These are phyloP conservation scores for Kazachstania bromeliacearum DNA, from an alignment of 805 yeast genomes.

Conservation along the genomic window DNA sequence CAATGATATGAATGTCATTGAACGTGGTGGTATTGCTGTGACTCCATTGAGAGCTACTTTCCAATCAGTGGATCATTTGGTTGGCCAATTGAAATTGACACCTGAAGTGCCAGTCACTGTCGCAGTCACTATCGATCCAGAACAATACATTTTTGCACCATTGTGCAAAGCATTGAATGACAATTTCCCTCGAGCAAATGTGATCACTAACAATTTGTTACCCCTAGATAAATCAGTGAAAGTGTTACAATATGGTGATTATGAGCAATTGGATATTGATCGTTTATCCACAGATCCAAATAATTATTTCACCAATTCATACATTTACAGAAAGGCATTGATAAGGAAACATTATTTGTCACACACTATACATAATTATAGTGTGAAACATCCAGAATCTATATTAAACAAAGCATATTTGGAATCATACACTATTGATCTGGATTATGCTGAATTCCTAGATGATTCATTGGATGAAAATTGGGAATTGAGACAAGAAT, in stretches of 20 bases:
- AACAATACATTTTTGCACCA: slow-evolving; percentile 37
- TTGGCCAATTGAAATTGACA: slow-evolving; percentile 13
- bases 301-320: slow-evolving; percentile 63
- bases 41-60: slow-evolving; percentile 70
- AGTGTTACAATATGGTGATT: slow-evolving; percentile 76
- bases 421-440: slow-evolving; percentile 67
- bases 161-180: slow-evolving; percentile 24
- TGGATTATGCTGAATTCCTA: slow-evolving; percentile 91
- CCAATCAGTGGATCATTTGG: slow-evolving; percentile 25
- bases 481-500: slow-evolving; percentile 75
- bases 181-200: slow-evolving; percentile 28
- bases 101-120: neutral
- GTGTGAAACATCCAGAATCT: slow-evolving; percentile 65
- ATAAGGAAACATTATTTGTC: slow-evolving; percentile 85
- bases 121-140: slow-evolving; percentile 28
- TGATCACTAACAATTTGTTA: slow-evolving; percentile 22
- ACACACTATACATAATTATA: slow-evolving; percentile 68
- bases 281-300: slow-evolving; percentile 28
- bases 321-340: slow-evolving; percentile 79
- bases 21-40: slow-evolving; percentile 54
- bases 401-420: slow-evolving; percentile 56
- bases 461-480: slow-evolving; percentile 92
- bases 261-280: slow-evolving; percentile 81
- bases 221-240: slow-evolving; percentile 21
- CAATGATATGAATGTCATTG: slow-evolving; percentile 59